Evolutionary conservation across 129 eudicot genomes (phyloP).

Genomic region (Pulicaria dysenterica): DNA sequence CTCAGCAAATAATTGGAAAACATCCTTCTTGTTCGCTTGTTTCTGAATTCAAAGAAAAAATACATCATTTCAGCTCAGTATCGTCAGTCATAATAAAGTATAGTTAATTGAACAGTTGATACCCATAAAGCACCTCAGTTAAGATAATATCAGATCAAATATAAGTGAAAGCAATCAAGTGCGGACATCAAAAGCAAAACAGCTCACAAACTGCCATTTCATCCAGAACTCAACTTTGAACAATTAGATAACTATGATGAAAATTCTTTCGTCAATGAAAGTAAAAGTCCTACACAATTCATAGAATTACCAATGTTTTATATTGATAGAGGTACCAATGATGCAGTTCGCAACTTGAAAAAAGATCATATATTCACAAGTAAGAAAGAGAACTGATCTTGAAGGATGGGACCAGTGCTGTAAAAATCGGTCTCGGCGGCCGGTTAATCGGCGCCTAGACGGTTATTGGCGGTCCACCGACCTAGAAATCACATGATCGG

Average conservation of each 20-base stretch:
- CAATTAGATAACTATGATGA: neutral
- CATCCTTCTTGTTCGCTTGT: constrained; percentile 86
- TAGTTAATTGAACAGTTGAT: constrained; percentile 7
- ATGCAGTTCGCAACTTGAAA: neutral
- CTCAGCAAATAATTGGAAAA: constrained; percentile 90
- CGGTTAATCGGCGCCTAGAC: too few species aligned
- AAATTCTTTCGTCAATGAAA: neutral
- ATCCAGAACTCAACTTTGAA: constrained; percentile 2
- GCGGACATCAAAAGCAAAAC: constrained; percentile 4
- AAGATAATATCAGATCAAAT: constrained; percentile 1
- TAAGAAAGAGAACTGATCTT: neutral
- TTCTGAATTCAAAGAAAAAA: constrained; percentile 52
- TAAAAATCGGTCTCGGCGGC: neutral
- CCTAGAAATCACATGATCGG: too few species aligned
- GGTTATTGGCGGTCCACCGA: too few species aligned
- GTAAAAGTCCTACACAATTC: neutral
- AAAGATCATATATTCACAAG: neutral
- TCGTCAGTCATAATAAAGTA: neutral
- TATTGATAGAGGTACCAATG: neutral
- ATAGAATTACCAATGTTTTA: neutral
- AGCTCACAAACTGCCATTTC: constrained; percentile 10
- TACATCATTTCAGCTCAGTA: neutral
- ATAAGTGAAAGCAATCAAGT: constrained; percentile 8
- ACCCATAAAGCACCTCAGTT: constrained; percentile 2
- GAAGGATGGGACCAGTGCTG: neutral